Percentiles rank a stretch among this genome's conserved stretches.
Conservation (phyloP, 2,329 filamentous ascomycete genomes). For the Amesomyces nigricolor region DNA sequence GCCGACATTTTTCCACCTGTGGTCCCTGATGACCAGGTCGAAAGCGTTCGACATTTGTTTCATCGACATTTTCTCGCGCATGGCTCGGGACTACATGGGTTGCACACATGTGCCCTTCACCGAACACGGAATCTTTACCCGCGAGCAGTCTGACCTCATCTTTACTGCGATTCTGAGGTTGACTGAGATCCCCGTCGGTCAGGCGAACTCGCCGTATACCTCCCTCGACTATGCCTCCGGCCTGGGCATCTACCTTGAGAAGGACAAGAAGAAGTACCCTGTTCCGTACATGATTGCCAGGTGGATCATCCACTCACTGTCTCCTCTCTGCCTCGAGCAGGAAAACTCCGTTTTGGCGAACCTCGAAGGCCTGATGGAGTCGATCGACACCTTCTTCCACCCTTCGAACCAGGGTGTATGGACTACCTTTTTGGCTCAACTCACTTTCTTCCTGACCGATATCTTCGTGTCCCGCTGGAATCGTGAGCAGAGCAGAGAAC, state of each 20-base stretch:
- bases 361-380: slow-evolving; percentile 86
- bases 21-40: slow-evolving; percentile 88
- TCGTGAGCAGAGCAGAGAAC: slow-evolving; percentile 84
- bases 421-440: slow-evolving; percentile 83
- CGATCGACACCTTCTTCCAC: slow-evolving; percentile 97
- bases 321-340: slow-evolving; percentile 72
- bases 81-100: slow-evolving; percentile 76
- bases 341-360: slow-evolving; percentile 75
- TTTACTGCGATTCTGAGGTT: slow-evolving; percentile 87
- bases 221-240: slow-evolving; percentile 78
- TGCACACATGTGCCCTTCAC: slow-evolving; percentile 73
- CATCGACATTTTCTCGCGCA: slow-evolving; percentile 80
- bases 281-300: slow-evolving; percentile 86
- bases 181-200: slow-evolving; percentile 92
- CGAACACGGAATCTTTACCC: slow-evolving; percentile 84
- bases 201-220: slow-evolving; percentile 89
- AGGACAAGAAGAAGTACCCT: slow-evolving; percentile 90
- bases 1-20: slow-evolving; percentile 92
- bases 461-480: slow-evolving; percentile 99
- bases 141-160: slow-evolving; percentile 84
- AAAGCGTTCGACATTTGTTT: slow-evolving; percentile 81
- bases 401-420: slow-evolving; percentile 91
- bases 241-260: slow-evolving; percentile 78
- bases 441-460: slow-evolving; percentile 88
- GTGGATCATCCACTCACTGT: slow-evolving; percentile 89